Conservation (phyloP, 1,284 basidiomycete genomes). For the Rhodotorula sp. region DNA sequence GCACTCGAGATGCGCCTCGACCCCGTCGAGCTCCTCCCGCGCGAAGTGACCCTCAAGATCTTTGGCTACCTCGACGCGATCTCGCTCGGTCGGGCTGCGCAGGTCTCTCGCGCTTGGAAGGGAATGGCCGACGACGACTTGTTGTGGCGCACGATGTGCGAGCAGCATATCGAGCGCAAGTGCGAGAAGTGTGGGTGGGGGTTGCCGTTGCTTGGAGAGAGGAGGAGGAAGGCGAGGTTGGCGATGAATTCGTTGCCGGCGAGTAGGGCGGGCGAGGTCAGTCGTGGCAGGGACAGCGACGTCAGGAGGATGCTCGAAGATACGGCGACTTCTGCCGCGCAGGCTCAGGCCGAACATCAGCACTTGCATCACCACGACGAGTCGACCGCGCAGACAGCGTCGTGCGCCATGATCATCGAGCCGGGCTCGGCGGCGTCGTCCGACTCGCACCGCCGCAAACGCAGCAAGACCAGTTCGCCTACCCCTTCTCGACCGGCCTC, state of each 20-base stretch:
- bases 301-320: conserved; percentile 24
- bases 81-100: conserved; percentile 90
- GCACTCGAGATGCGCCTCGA: conserved; percentile 90
- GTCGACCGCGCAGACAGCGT: conserved; percentile 32
- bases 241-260: conserved; percentile 31
- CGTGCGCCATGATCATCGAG: conserved; percentile 6
- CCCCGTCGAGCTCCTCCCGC: conserved; percentile 86
- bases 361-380: conserved; percentile 47
- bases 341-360: conserved; percentile 44
- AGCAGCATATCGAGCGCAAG: conserved; percentile 97
- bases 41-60: conserved; percentile 85
- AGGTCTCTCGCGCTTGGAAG: conserved; percentile 85
- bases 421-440: conserved; percentile 1
- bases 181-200: conserved; percentile 99
- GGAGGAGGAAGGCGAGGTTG: conserved; percentile 47
- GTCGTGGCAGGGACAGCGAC: conserved; percentile 12
- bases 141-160: conserved; percentile 94
- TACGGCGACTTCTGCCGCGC: conserved; percentile 10
- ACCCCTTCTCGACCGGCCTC: conserved; percentile 21
- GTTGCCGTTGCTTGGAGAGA: conserved; percentile 81
- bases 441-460: conserved; percentile 36
- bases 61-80: conserved; percentile 92
- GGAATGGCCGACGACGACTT: conserved; percentile 91
- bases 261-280: conserved; percentile 15
- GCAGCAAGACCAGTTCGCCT: conserved; percentile 36